Evolutionary conservation across 2,329 filamentous ascomycete species (phyloP).

Genomic region (Dothidotthia symphoricarpi): DNA sequence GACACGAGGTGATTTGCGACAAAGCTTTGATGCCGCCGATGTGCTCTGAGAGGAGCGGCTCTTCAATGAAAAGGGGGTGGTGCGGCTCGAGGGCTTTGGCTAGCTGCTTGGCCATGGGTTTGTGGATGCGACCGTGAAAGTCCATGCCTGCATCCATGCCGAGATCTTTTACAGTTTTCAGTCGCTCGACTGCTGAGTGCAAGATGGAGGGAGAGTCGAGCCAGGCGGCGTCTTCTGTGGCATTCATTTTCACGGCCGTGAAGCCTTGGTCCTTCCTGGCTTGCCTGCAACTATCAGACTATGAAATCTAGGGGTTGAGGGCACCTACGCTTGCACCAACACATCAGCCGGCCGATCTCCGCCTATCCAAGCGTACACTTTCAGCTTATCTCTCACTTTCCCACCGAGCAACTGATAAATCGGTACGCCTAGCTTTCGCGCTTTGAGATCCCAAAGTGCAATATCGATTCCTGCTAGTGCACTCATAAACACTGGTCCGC

Average conservation of each 20-base stretch:
- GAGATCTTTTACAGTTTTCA: slow-evolving; percentile 66
- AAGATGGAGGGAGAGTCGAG: slow-evolving; percentile 68
- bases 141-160: slow-evolving; percentile 74
- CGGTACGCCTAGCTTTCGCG: slow-evolving; percentile 62
- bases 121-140: slow-evolving; percentile 75
- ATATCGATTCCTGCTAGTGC: slow-evolving; percentile 76
- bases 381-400: slow-evolving; percentile 67
- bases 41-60: slow-evolving; percentile 70
- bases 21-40: slow-evolving; percentile 64
- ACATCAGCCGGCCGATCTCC: slow-evolving; percentile 70
- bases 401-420: slow-evolving; percentile 73
- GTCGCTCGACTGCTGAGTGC: slow-evolving; percentile 62
- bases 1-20: slow-evolving; percentile 56
- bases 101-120: slow-evolving; percentile 78
- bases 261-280: slow-evolving; percentile 62
- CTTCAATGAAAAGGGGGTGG: slow-evolving; percentile 72
- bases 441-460: slow-evolving; percentile 76
- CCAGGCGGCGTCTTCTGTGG: slow-evolving; percentile 72
- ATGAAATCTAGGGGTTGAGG: not conserved
- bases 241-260: slow-evolving; percentile 74
- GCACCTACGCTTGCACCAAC: slow-evolving; percentile 57
- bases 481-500: slow-evolving; percentile 77
- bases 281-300: slow-evolving; percentile 42
- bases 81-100: slow-evolving; percentile 66
- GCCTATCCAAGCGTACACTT: slow-evolving; percentile 77